These are phyloP conservation scores for Phialemoniopsis sp. DNA, from an alignment of 2,329 filamentous ascomycete genomes.

Conservation along the genomic window DNA sequence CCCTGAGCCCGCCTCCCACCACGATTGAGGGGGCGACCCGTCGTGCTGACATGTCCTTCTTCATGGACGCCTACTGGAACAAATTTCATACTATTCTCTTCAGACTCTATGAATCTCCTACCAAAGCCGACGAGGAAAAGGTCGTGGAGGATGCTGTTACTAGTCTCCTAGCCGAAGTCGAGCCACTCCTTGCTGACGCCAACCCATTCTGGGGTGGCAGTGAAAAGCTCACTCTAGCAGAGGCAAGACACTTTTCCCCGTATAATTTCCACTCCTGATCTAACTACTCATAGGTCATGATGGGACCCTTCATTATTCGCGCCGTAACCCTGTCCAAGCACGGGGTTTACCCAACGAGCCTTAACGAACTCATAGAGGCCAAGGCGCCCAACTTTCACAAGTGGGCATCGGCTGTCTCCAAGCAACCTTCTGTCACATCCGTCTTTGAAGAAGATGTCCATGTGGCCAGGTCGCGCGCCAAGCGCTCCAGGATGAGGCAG, in stretches of 20 bases:
- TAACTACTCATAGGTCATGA: no score
- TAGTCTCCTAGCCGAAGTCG: constrained; percentile 61
- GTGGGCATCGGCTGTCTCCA: constrained; percentile 51
- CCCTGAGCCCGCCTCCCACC: constrained; percentile 52
- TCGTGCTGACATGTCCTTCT: constrained; percentile 63
- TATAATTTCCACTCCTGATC: constrained; percentile 48
- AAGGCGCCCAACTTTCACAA: no score
- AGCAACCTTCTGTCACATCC: constrained; percentile 57
- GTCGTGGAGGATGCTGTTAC: constrained; percentile 44
- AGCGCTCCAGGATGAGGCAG: constrained; percentile 13
- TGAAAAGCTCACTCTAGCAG: constrained; percentile 62
- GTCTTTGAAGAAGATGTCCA: constrained; percentile 50
- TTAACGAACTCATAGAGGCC: no score
- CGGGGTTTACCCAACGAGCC: no score
- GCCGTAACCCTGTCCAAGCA: no score
- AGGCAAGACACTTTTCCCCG: constrained; percentile 42
- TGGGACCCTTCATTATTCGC: no score
- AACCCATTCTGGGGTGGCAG: constrained; percentile 58
- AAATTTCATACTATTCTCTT: constrained; percentile 49
- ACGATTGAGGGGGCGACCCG: constrained; percentile 46
- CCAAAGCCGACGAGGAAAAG: constrained; percentile 41
- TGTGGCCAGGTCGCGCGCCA: constrained; percentile 32
- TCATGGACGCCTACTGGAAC: constrained; percentile 62
- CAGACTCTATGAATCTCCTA: constrained; percentile 33
- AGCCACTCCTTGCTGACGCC: constrained; percentile 55